Base-by-base conservation (phyloP, 805 yeast species). In the Yarrowia sp. region DNA sequence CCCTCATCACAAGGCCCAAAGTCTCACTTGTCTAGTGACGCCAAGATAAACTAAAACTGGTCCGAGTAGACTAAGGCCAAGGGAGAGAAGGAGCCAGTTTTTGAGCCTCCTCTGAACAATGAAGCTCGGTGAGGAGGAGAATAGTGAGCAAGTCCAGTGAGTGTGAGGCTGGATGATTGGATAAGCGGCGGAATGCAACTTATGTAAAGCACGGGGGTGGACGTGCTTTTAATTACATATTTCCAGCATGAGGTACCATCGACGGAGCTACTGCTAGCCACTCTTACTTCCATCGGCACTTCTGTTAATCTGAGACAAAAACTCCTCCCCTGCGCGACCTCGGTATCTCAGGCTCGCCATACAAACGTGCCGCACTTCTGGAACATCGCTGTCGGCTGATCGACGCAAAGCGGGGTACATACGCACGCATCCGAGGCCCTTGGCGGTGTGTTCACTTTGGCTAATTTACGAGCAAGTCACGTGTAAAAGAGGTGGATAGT, bases 351-450 rank as follows among this genome's bases (percentile, higher is more conserved):
- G 17, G 10, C 14, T 2, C 14, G 19, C 19, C 19, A 38, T 24
- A 20, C 14, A 36, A 34, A 17, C 15, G 15, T n/a, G 6, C 55
- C 55, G 43, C 30, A 36, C 43, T 52, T 52, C 58, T 38, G 58
- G 58, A 52, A 52, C 58, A 9, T 38, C 33, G 17, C 34, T 52
- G 43, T 55, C 61, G 61, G 61, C 46, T 55, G 61, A 55, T 55
- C 61, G 46, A 39, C 61, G 39, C 52, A 24, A 10, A 39, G 61
- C 34, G 61, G 61, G 61, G 61, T 55, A 39, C 61, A 55, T 55
- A 15, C 17, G 15, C 42, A n/a, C 46, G 61, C 46, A 55, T 30
- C 60, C 61, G 61, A 55, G 61, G 46, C 19, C 34, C 61, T 55
- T 55, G 61, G 58, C 58, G 30, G 34, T 33, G 55, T 13, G 30